Base-by-base conservation (phyloP, 1,284 basidiomycete species). In the Neolentinus lepideus region DNA sequence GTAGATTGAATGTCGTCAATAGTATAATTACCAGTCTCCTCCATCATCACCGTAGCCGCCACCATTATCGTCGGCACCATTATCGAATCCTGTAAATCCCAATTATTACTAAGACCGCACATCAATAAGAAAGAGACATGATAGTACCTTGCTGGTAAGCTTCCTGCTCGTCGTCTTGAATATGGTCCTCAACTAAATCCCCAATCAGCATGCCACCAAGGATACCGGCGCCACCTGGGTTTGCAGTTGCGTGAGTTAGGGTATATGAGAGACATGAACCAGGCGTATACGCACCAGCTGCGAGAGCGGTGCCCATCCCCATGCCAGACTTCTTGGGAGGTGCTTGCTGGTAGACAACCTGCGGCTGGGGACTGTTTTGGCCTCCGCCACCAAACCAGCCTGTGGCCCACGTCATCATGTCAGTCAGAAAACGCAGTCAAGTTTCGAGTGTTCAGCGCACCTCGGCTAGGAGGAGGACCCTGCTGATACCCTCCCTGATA, bases 151-250 rank as follows among this genome's bases (percentile, higher is more conserved):
- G 60, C 0, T 75, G 62, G 55, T 68, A 79, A 1, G 69, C 76
- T 1, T 67, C 55, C 8, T 71, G 62, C 45, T 67, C 65, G 51
- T 71, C 74, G 31, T 61, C 51, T 0, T 75, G 69, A 27, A 79
- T 61, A 54, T 78, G 70, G 61, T 75, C 66, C 48, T 80, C 78
- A 33, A 83, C 56, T 1, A 77, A 79, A 45, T 81, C 73, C 51
- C 63, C 76, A 29, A 86, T 61, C 51, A 88, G 63, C 2, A 71
- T 71, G 59, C 85, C 85, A 48, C 78, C 85, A 22, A 84, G 62
- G 16, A 87, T 63, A 61, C 84, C 84, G 21, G 72, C 84, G 61
- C 75, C 84, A 60, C 76, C 83, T 78, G 54, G 27, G 60, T 50
- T 52, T 51, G 53, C 19, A 38, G 19, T 50, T 43, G 22, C 25